These are phyloP conservation scores for Verticillium longisporum DNA, from an alignment of 2,329 filamentous ascomycete genomes.

Conservation along the genomic window DNA sequence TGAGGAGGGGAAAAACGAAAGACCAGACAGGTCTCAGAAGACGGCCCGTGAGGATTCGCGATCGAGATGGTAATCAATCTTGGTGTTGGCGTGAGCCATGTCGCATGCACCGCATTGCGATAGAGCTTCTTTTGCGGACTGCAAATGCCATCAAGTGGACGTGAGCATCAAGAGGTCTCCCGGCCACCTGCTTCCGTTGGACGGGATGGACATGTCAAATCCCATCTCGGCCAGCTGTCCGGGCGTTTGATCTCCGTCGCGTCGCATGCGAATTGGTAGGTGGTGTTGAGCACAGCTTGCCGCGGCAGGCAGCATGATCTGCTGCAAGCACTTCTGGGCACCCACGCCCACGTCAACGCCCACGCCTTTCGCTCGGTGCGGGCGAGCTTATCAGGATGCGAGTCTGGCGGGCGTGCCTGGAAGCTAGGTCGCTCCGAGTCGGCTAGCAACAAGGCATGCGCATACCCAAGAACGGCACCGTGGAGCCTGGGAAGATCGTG, in stretches of 20 bases:
- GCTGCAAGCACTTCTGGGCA: constrained; percentile 17
- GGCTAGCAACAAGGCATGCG: background rate
- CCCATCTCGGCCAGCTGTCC: background rate
- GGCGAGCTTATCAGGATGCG: background rate
- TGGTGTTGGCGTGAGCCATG: background rate
- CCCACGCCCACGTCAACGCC: background rate
- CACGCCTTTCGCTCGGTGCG: background rate
- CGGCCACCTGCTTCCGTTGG: background rate
- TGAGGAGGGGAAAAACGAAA: background rate
- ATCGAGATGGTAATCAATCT: background rate
- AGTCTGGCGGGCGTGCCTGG: background rate
- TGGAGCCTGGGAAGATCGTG: background rate
- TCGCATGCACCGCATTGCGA: background rate
- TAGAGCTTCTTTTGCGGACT: background rate
- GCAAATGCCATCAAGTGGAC: background rate
- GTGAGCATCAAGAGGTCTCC: background rate
- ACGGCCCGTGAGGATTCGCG: background rate
- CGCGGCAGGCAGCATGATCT: background rate
- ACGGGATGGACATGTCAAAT: background rate
- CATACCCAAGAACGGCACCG: background rate
- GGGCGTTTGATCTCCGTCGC: background rate
- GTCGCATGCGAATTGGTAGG: background rate
- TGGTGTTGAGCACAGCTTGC: background rate
- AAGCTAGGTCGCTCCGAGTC: background rate
- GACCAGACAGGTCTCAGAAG: background rate